Conservation (phyloP, 495 filamentous ascomycete genomes). For the Ascobolus immersus region DNA sequence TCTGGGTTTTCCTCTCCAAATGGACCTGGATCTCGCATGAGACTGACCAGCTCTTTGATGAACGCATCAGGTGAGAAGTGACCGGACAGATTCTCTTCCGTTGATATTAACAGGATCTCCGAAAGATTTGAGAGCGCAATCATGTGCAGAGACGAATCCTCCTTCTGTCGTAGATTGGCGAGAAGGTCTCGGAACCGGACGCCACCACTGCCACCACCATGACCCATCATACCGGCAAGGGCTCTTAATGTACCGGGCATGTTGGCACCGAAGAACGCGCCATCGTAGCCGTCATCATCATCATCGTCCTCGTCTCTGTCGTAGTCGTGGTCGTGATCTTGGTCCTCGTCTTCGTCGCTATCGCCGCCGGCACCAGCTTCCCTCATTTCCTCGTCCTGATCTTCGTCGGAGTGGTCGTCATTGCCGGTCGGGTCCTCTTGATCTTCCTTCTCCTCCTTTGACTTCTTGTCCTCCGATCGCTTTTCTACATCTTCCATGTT, state of each 20-base stretch:
- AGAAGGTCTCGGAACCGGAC: constrained; percentile 59
- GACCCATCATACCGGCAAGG: background rate
- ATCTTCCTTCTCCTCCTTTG: constrained; percentile 27
- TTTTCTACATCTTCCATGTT: constrained; percentile 28
- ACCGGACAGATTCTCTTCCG: constrained; percentile 86
- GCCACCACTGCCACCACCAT: constrained; percentile 49
- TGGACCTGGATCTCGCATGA: constrained; percentile 77
- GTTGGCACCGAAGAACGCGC: constrained; percentile 41
- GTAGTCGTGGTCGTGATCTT: constrained; percentile 22
- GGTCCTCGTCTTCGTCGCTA: constrained; percentile 25
- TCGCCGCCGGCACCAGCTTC: constrained; percentile 23
- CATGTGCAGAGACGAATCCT: constrained; percentile 66
- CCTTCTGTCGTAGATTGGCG: constrained; percentile 58
- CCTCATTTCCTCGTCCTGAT: constrained; percentile 19
- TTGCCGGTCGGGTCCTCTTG: background rate
- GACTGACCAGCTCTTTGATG: constrained; percentile 71
- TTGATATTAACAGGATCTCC: constrained; percentile 76
- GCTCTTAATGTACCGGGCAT: constrained; percentile 33
- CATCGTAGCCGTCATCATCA: constrained; percentile 55
- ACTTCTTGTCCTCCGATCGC: constrained; percentile 24
- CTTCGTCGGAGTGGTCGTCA: constrained; percentile 19
- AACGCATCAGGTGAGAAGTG: constrained; percentile 87
- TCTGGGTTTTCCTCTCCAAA: constrained; percentile 79
- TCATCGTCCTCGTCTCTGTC: constrained; percentile 36
- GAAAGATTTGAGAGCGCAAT: constrained; percentile 86